A percentile compares a stretch with the other conserved stretches of the same genome.
These are phyloP conservation scores for Globisporangium sylvaticum DNA, from an alignment of 352 stramenopile species.

Conservation along the genomic window DNA sequence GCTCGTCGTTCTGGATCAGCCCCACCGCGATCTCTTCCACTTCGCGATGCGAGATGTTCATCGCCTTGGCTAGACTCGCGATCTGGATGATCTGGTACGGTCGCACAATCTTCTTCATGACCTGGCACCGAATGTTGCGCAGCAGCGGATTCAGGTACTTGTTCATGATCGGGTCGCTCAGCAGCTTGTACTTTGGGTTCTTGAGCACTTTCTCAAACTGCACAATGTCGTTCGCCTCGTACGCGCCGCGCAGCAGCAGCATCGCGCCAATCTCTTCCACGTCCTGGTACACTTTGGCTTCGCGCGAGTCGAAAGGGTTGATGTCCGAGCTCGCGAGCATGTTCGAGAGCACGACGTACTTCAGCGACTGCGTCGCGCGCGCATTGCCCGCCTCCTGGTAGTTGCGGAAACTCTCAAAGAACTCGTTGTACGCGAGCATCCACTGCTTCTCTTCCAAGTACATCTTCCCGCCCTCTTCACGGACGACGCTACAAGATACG, in stretches of 20 bases:
- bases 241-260: conserved; percentile 65
- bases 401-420: conserved; percentile 92
- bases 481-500: conserved; percentile 53
- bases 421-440: conserved; percentile 91
- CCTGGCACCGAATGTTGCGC: conserved; percentile 91
- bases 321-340: conserved; percentile 91
- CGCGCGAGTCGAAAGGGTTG: conserved; percentile 91
- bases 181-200: conserved; percentile 89
- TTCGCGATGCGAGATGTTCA: conserved; percentile 87
- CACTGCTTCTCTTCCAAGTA: conserved; percentile 88
- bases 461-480: conserved; percentile 93
- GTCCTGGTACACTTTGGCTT: conserved; percentile 91
- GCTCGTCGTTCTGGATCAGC: conserved; percentile 89
- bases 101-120: conserved; percentile 88
- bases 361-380: conserved; percentile 87
- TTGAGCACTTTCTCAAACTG: conserved; percentile 91
- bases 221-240: conserved; percentile 89
- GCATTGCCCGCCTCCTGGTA: conserved; percentile 90
- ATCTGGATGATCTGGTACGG: conserved; percentile 92
- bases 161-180: conserved; percentile 92
- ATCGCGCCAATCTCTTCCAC: conserved; percentile 78
- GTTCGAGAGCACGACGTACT: conserved; percentile 91
- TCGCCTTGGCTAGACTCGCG: conserved; percentile 75
- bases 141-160: conserved; percentile 89
- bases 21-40: conserved; percentile 89